A percentile compares a stretch with the other conserved stretches of the same genome.
These are phyloP conservation scores for Chondrus crispus DNA, from an alignment of 23 red algal species.

Conservation along the genomic window DNA sequence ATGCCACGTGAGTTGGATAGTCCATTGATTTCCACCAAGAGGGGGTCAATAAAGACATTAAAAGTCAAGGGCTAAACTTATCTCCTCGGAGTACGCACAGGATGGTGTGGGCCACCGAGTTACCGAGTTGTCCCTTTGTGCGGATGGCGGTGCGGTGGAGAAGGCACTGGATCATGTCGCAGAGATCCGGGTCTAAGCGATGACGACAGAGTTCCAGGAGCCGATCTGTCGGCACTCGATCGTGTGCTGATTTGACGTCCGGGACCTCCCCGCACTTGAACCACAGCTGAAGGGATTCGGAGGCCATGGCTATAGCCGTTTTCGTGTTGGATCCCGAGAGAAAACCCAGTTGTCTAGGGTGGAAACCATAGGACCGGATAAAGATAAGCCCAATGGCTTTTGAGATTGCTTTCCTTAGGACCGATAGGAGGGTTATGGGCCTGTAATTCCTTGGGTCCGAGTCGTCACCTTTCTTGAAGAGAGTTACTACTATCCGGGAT, in stretches of 20 bases:
- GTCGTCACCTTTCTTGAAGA: not conserved
- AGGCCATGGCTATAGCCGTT: not conserved
- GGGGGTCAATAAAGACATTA: too few species aligned
- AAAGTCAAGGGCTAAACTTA: too few species aligned
- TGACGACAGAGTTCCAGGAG: not conserved
- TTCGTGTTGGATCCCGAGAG: not conserved
- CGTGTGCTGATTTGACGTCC: not conserved
- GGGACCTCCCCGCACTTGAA: not conserved
- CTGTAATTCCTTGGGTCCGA: not conserved
- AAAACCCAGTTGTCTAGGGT: conserved; percentile 17
- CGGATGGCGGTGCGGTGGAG: too few species aligned
- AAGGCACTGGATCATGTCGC: too few species aligned
- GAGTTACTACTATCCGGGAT: not conserved
- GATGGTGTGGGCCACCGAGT: too few species aligned
- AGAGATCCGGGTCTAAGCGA: not conserved
- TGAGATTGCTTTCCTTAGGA: not conserved
- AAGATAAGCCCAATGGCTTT: not conserved
- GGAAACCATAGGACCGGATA: not conserved
- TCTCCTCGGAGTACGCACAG: too few species aligned
- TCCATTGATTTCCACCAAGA: too few species aligned
- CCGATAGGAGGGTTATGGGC: not conserved
- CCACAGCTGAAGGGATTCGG: not conserved
- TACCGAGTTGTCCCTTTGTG: too few species aligned
- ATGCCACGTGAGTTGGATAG: too few species aligned
- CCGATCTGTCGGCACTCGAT: not conserved